Conservation (phyloP, 331 rosid species). For the Rosa hybrid region DNA sequence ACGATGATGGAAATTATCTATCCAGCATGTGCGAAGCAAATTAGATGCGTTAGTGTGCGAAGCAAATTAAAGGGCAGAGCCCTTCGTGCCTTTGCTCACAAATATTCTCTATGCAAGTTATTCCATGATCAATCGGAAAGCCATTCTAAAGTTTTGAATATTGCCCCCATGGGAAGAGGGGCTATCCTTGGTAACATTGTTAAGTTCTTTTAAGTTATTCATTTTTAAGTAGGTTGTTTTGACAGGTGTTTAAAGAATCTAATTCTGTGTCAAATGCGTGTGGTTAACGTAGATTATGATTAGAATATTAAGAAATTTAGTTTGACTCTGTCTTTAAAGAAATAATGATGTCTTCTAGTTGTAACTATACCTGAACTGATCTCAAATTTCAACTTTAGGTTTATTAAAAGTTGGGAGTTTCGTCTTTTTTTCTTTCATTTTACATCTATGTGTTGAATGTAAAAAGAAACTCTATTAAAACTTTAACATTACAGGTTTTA, state of each 20-base stretch:
- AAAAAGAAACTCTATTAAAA: not conserved
- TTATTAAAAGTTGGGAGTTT: no score
- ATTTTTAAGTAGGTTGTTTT: not conserved
- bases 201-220: not conserved
- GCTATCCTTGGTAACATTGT: not conserved
- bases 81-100: not conserved
- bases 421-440: no score
- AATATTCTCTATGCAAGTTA: not conserved
- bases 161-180: not conserved
- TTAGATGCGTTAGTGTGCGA: not conserved
- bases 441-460: not conserved
- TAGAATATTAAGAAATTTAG: no score
- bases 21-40: not conserved
- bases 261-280: not conserved
- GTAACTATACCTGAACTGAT: no score
- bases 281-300: not conserved
- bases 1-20: not conserved
- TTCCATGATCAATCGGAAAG: constrained; percentile 1
- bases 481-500: not conserved
- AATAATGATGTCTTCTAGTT: no score
- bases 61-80: not conserved
- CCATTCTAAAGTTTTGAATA: not conserved
- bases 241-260: not conserved
- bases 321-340: no score
- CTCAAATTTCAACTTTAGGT: no score